Base-by-base conservation (phyloP, 176 grass and related monocot species). In the Oropetium thomaeum region DNA sequence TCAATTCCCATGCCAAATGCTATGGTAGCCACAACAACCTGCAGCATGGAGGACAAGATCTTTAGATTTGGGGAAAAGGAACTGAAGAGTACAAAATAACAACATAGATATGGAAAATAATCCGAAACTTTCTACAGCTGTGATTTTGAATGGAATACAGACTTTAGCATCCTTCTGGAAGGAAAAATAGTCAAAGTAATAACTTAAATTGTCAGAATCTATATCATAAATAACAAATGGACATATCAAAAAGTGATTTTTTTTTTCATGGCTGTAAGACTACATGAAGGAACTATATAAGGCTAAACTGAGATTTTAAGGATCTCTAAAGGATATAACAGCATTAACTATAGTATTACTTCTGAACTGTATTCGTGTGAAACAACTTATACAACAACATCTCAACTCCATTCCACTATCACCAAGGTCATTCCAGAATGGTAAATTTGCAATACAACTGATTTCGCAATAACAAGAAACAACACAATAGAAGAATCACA, bases 1-100 rank as follows among this genome's bases (percentile, higher is more conserved):
- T 94, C 91, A 82, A 94, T 98, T 45, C 95, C 95, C 95, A 98
- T 98, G 35, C 95, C 91, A 88, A 98, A 98, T 83, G 95, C 88
- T 92, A 93, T 91, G 54, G 95, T 97, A 72, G 95, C 91, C 62
- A 97, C 95, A 75, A 98, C 95, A 72, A 98, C 91, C 95, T 98
- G 74, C 52, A 83, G 49, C 43, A 79, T 5, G 77, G 37, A 81
- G 44, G 33, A 67, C 62, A 85, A 45, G 51, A 23, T 49, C 58
- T 65, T 54, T 35, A 57, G 1, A 81, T 33, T 64, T 14, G 44
- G 23, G 13, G 45, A 58, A 59, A 42, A 84, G 10, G 10, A 59
- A 59, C n/a, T 51, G 49, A 41, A 40, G 12, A 5, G 45, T 77
- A 65, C 6, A 65, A 32, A 25, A 75, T 78, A 77, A 67, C 42